Conservation (phyloP, 495 filamentous ascomycete species). For the Echria macrotheca region DNA sequence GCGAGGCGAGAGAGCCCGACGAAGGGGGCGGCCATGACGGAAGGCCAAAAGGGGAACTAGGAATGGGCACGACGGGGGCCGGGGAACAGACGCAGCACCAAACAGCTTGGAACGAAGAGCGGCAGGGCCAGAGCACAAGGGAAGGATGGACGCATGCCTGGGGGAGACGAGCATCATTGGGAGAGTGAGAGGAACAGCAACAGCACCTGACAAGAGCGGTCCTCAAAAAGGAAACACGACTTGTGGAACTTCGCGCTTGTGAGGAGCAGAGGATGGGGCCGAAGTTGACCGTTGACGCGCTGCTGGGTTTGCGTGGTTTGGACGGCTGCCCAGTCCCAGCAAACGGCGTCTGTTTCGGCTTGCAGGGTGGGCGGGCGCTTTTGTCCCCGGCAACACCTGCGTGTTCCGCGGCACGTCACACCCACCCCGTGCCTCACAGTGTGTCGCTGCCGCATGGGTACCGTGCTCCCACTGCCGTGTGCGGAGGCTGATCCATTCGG, state of each 20-base stretch:
- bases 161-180: slow-evolving; percentile 5
- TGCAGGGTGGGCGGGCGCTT: too few relatives aligned
- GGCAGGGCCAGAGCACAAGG: slow-evolving; percentile 5
- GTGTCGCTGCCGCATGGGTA: background rate
- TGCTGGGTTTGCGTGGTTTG: background rate
- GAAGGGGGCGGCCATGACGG: background rate
- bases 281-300: background rate
- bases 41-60: background rate
- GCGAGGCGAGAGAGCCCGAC: background rate
- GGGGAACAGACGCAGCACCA: too few relatives aligned
- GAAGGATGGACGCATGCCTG: slow-evolving; percentile 3
- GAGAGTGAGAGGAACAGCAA: background rate
- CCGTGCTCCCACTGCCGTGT: background rate
- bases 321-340: background rate
- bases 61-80: too few relatives aligned
- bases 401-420: background rate
- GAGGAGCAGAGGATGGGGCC: background rate
- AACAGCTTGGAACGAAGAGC: background rate
- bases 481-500: too few relatives aligned
- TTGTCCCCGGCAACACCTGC: background rate
- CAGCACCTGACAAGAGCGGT: slow-evolving; percentile 7
- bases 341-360: background rate
- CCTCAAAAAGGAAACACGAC: slow-evolving; percentile 1
- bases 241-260: background rate
- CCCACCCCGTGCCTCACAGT: background rate